Evolutionary conservation across 106 monocot genomes (phyloP), one percentile per base, ranked within the genome.

Genomic region (Dendrobium huoshanense): DNA sequence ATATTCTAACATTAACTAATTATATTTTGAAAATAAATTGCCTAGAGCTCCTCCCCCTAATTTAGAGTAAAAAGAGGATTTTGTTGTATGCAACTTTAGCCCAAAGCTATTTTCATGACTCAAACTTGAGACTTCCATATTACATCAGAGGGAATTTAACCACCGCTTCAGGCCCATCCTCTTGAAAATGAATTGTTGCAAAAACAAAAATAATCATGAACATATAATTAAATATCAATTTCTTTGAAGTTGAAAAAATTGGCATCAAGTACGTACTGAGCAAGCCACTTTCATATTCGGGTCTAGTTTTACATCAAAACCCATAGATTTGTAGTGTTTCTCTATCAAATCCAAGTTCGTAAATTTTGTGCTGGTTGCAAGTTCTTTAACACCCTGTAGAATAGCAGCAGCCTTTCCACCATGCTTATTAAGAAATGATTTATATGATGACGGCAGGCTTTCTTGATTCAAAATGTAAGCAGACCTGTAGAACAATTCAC

Each of bases 401-500:
- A 97, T 88, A 77, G 85, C 61, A 79, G 80, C 45, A 87, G 87
- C 87, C 78, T 99, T 99, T 79, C 93, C 99, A 80, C 99, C 95
- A 85, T 95, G 95, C 75, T 99, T 99, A 79, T 95, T 95, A 79
- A 99, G 90, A 88, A 99, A 99, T 51, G 99, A 84, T 77, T 79
- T 87, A 74, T 99, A 99, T 41, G 99, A 83, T 80, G 87, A 86
- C 55, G 99, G 95, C 47, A 99, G 87, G 81, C 99, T 99, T 3
- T 93, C 99, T 88, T 91, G 93, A 77, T 95, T 95, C 83, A 99
- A 85, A 80, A 99, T 99, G 79, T 95, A 99, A 67, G 99, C 89
- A 61, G 99, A 93, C 54, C 99, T 99, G 85, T 48, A 78, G 82
- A 55, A 27, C 78, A 70, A 13, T 24, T 2, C 22, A 76, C 27